Evolutionary conservation across 805 yeast genomes (phyloP).

Genomic region (Candida pseudofarinosa): DNA sequence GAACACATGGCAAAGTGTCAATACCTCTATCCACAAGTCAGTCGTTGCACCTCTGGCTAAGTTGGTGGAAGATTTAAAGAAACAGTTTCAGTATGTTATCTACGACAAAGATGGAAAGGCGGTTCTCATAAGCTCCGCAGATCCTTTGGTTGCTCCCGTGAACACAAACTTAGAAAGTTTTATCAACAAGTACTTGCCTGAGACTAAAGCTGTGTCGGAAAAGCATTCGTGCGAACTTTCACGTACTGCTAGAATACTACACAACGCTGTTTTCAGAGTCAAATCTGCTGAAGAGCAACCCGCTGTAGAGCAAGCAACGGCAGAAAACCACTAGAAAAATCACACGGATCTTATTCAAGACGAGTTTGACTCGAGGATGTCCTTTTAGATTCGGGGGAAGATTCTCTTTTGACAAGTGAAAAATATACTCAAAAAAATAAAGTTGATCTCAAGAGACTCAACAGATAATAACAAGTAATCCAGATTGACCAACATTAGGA

Average conservation of each 20-base stretch:
- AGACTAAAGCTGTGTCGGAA: conserved; percentile 33
- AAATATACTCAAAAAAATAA: too few species aligned
- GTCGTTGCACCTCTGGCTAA: conserved; percentile 47
- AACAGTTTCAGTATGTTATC: conserved; percentile 45
- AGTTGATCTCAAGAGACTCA: too few species aligned
- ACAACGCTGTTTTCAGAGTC: conserved; percentile 32
- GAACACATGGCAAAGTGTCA: conserved; percentile 4
- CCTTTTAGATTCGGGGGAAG: too few species aligned
- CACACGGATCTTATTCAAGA: too few species aligned
- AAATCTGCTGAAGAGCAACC: conserved; percentile 3
- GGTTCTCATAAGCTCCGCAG: conserved; percentile 55
- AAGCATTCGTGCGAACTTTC: conserved; percentile 55
- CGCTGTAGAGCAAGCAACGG: too few species aligned
- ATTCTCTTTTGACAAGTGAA: too few species aligned
- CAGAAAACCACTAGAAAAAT: too few species aligned
- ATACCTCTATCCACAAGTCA: conserved; percentile 9
- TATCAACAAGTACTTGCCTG: conserved; percentile 45
- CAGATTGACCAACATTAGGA: too few species aligned
- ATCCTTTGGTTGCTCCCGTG: conserved; percentile 59
- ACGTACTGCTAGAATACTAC: conserved; percentile 43
- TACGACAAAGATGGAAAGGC: conserved; percentile 62
- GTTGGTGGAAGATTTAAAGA: conserved; percentile 45
- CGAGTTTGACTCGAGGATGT: too few species aligned
- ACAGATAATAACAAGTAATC: too few species aligned
- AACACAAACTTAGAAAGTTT: conserved; percentile 49